Percentiles rank a stretch among this genome's conserved stretches.
Conservation (phyloP, 2,329 filamentous ascomycete species). For the Xylariaceae sp. region DNA sequence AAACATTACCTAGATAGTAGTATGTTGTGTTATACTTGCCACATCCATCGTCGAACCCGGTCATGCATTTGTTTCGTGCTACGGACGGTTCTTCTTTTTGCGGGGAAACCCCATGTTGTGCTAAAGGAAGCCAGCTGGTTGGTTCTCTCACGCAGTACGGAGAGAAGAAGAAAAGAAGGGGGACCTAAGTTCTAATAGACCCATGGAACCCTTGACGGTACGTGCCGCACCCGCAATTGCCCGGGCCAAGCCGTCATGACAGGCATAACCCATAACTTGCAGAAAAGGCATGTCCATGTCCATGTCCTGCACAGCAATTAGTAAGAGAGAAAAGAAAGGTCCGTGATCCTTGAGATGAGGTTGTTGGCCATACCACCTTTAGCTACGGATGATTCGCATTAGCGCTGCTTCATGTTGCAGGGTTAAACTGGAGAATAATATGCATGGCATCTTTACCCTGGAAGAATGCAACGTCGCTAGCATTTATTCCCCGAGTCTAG, state of each 20-base stretch:
- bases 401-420: conserved; percentile 11
- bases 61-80: conserved; percentile 1
- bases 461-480: background rate
- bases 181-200: background rate
- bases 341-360: background rate
- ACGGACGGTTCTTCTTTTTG: conserved; percentile 7
- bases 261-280: conserved; percentile 8
- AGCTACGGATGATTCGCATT: conserved; percentile 27
- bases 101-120: too few species aligned
- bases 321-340: conserved; percentile 7
- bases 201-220: conserved; percentile 7
- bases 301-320: conserved; percentile 3
- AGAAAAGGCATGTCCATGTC: too few species aligned
- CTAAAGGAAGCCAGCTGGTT: too few species aligned
- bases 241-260: conserved; percentile 23
- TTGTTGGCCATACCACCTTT: too few species aligned
- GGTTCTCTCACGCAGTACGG: too few species aligned
- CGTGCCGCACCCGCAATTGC: conserved; percentile 20
- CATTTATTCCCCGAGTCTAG: background rate
- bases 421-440: conserved; percentile 8
- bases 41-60: conserved; percentile 9
- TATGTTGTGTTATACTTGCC: conserved; percentile 1
- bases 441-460: conserved; percentile 17
- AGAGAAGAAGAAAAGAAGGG: background rate
- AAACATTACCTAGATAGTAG: conserved; percentile 15